Evolutionary conservation across 371 early-diverging fungal species (phyloP).

Genomic region (Mucor saturninus): DNA sequence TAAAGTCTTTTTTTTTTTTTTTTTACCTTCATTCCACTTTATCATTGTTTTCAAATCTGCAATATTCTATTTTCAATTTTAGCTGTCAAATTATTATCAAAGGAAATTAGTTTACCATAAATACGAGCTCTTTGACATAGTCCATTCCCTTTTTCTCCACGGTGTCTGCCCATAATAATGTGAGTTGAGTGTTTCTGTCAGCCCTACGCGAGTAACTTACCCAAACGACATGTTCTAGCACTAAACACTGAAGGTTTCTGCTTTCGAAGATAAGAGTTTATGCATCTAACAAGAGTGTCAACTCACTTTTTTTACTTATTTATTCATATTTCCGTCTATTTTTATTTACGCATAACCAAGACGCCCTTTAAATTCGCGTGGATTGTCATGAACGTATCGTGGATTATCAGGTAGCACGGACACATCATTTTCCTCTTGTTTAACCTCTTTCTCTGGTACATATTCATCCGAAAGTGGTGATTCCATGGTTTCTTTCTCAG

Average conservation of each 20-base stretch:
- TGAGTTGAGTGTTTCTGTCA: neutral
- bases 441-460: slow-evolving; percentile 1
- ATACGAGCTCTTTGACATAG: slow-evolving; percentile 44
- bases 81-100: neutral
- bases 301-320: neutral
- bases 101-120: slow-evolving; percentile 24
- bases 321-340: neutral
- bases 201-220: neutral
- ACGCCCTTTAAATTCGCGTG: slow-evolving; percentile 28
- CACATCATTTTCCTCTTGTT: neutral
- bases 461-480: neutral
- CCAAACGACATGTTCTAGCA: slow-evolving; percentile 30
- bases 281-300: slow-evolving; percentile 11
- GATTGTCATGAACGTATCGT: slow-evolving; percentile 26
- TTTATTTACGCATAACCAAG: slow-evolving; percentile 29
- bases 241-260: slow-evolving; percentile 32
- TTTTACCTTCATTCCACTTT: slow-evolving; percentile 55
- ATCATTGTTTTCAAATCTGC: slow-evolving; percentile 44
- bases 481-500: neutral
- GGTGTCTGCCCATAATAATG: slow-evolving; percentile 28
- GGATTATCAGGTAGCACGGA: neutral
- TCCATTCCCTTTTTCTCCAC: slow-evolving; percentile 48
- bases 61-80: slow-evolving; percentile 36
- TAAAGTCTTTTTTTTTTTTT: neutral
- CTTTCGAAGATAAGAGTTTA: slow-evolving; percentile 24